Evolutionary conservation across 2,329 filamentous ascomycete genomes (phyloP).

Genomic region (Ophioceras dolichostomum): DNA sequence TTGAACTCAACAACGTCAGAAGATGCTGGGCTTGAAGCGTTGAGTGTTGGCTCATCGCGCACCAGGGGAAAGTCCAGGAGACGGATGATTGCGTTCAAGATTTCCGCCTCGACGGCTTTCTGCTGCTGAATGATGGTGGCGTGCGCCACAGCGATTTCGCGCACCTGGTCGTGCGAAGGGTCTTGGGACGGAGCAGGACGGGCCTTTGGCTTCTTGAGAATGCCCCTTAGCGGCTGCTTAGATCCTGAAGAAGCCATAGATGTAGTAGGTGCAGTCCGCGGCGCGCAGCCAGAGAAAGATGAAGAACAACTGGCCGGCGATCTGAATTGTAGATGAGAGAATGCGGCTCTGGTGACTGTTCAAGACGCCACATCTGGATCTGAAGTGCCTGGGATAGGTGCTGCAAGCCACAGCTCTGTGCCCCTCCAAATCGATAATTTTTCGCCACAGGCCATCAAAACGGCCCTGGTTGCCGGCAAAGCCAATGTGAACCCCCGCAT

Average conservation of each 20-base stretch:
- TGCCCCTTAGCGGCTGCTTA: slow-evolving; percentile 34
- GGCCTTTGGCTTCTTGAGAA: slow-evolving; percentile 46
- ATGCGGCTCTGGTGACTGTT: too few species aligned
- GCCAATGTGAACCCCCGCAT: too few species aligned
- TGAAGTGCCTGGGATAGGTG: too few species aligned
- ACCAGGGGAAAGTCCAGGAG: slow-evolving; percentile 49
- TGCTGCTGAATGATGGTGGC: slow-evolving; percentile 72
- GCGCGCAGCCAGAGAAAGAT: too few species aligned
- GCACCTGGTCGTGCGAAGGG: slow-evolving; percentile 23
- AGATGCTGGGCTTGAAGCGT: slow-evolving; percentile 35
- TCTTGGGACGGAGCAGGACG: slow-evolving; percentile 24
- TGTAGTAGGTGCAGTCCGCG: too few species aligned
- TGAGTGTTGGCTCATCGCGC: slow-evolving; percentile 14
- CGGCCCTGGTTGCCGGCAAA: too few species aligned
- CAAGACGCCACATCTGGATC: too few species aligned
- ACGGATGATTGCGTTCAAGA: slow-evolving; percentile 58
- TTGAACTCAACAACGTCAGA: slow-evolving; percentile 56
- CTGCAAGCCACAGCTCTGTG: too few species aligned
- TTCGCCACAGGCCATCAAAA: too few species aligned
- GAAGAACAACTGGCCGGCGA: too few species aligned
- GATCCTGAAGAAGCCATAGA: slow-evolving; percentile 31
- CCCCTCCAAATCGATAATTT: too few species aligned
- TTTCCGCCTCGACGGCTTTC: slow-evolving; percentile 63
- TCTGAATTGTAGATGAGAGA: too few species aligned
- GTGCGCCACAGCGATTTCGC: slow-evolving; percentile 65